Base-by-base conservation (phyloP, 495 filamentous ascomycete genomes). In the Thermochaetoides thermophila region DNA sequence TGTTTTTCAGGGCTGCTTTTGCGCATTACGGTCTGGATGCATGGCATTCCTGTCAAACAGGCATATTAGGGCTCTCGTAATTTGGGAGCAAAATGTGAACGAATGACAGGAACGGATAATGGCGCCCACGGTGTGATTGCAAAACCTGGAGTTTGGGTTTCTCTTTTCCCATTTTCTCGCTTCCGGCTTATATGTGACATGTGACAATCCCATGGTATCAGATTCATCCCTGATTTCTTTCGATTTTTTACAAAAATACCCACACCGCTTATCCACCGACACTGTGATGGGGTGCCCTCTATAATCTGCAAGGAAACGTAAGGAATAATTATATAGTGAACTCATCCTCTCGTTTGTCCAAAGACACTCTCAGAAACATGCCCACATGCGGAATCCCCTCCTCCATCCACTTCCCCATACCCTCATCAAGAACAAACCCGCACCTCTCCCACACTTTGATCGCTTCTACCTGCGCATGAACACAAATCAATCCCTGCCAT, bases 371-470 rank as follows among this genome's bases (percentile, higher is more conserved):
- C 27, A 41, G 36, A 34, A 64, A 87, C 83, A 92, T 87, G 10
- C 78, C 83, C 18, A 85, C 68, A 66, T 93, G 86, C 44, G 68
- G 63, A 42, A 92, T 83, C 14, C 81, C 83, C 41, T 91, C 83
- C 59, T 94, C 85, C 24, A 61, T 57, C 82, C 85, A 95, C 40
- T 42, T 57, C 0, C 82, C 81, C 72, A 89, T 68, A 6, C 50
- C 55, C 48, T 72, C 61, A 56, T 93, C 84, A 6, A 66, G 50
- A 42, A 54, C 49, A 47, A 92, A 95, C 0, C 84, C 84, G 52
- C 72, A 61, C 33, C 57, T 57, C 35, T 45, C 48, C 69, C 81
- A 91, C 42, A 73, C 52, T 39, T 45, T 47, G 41, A 69, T 64
- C 17, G 77, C 74, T 9, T 55, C 42, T 38, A 61, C 66, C 60